A percentile compares a stretch with the other conserved stretches of the same genome.
Conservation (phyloP, 2,329 filamentous ascomycete species). For the Penicillium psychrosexuale region DNA sequence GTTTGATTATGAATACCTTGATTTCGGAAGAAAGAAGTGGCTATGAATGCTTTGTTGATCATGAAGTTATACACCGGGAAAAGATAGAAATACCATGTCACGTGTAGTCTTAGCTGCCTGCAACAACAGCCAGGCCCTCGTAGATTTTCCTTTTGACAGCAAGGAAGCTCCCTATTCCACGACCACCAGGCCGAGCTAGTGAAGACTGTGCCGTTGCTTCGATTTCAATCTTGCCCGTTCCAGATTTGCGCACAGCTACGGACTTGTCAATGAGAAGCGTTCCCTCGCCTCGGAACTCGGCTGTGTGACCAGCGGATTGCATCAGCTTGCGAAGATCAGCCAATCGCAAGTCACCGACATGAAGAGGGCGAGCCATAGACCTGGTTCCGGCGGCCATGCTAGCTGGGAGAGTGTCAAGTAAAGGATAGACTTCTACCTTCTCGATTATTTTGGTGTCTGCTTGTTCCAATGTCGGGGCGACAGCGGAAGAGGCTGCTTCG, state of each 20-base stretch:
- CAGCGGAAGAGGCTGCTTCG: constrained; percentile 37
- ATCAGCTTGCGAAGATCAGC: constrained; percentile 84
- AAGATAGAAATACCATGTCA: constrained; percentile 19
- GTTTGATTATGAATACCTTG: background rate
- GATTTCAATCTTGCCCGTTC: constrained; percentile 81
- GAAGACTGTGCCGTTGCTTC: constrained; percentile 66
- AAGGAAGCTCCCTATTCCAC: constrained; percentile 68
- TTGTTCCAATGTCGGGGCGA: constrained; percentile 19
- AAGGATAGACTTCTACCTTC: constrained; percentile 42
- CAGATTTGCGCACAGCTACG: constrained; percentile 84
- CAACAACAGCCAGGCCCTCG: constrained; percentile 86
- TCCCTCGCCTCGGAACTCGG: constrained; percentile 91
- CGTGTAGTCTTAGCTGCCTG: constrained; percentile 55
- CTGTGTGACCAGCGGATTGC: constrained; percentile 75
- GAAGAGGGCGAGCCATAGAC: constrained; percentile 78
- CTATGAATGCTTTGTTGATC: constrained; percentile 4
- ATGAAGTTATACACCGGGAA: constrained; percentile 9
- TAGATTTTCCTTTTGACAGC: constrained; percentile 90
- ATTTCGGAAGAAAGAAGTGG: background rate
- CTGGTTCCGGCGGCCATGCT: constrained; percentile 69
- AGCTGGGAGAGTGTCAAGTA: constrained; percentile 59
- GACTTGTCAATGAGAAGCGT: constrained; percentile 83
- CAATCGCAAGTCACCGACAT: constrained; percentile 88
- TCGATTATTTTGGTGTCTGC: constrained; percentile 14
- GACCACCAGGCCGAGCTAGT: constrained; percentile 42